Evolutionary conservation across 2,329 filamentous ascomycete genomes (phyloP), one percentile per base, ranked within the genome.

Genomic region (Ceratocystis albifundus): DNA sequence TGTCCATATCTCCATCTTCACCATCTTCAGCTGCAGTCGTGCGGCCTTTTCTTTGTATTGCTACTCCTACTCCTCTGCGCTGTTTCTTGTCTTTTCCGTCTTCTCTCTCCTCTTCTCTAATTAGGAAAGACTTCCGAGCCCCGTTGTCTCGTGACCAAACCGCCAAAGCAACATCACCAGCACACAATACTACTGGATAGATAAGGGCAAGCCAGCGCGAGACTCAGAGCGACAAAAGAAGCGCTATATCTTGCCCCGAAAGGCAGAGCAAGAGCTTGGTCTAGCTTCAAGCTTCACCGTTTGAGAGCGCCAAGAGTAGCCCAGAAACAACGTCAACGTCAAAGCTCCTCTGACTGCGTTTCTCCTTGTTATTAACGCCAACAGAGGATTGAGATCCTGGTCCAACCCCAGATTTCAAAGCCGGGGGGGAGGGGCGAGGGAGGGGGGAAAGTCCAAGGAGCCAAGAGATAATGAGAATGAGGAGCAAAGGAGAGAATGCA

Each of bases 271-370:
- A 41, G 3, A 41, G 4, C 36, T n/a, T 53, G 48, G 48, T 53
- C 22, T 25, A 5, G 48, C 48, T 53, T 17, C 15, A 59, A 15
- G 22, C 48, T 50, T 53, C 55, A 59, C 55, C 55, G 28, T 32
- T 55, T 59, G 15, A 32, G 28, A n/a, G 55, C 55, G 55, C 55
- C 55, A 59, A 59, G 55, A 59, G 28, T 59, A 36, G 55, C 36
- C 55, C 32, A 59, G 55, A 59, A 59, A 59, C 55, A 59, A 36
- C 12, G 28, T 20, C 28, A 59, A 59, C 55, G 55, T 59, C 55
- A 59, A 59, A 59, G 55, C 55, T 59, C 55, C n/a, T 53, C 46
- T 48, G 46, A n/a, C 46, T 25, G n/a, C 20, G 22, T 25, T 55
- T 55, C 50, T 55, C 46, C 46, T 48, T 22, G 46, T 20, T 22